phyloP scores from a whole-genome alignment of 495 filamentous ascomycete species.

The Trichocladium antarcticum region DNA sequence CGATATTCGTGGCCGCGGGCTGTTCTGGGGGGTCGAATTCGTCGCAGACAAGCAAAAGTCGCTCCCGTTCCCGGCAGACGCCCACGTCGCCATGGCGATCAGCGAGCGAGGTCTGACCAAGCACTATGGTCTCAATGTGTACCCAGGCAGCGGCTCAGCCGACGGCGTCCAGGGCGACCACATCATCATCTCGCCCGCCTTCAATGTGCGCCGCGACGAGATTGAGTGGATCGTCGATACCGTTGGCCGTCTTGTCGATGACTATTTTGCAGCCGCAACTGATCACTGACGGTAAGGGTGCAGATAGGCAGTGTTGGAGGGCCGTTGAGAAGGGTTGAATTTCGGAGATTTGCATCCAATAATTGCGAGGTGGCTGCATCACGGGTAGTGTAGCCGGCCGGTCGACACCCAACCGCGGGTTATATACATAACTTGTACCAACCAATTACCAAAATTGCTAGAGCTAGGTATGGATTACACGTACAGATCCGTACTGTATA shows the following conservation, averaged over 20 bases:
- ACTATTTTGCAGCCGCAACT: slow-evolving; percentile 18
- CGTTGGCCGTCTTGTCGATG: slow-evolving; percentile 32
- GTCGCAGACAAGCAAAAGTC: slow-evolving; percentile 41
- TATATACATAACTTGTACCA: too few species aligned
- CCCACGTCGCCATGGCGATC: slow-evolving; percentile 38
- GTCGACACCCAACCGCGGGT: too few species aligned
- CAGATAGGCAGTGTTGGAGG: background rate
- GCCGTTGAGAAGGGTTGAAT: background rate
- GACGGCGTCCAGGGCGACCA: slow-evolving; percentile 65
- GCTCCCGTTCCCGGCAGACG: slow-evolving; percentile 35
- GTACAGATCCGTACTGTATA: too few species aligned
- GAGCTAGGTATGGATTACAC: too few species aligned
- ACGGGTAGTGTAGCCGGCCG: too few species aligned
- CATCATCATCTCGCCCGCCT: slow-evolving; percentile 64
- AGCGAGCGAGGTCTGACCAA: slow-evolving; percentile 42
- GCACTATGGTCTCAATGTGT: slow-evolving; percentile 53
- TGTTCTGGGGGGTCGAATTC: slow-evolving; percentile 55
- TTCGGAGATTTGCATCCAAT: background rate
- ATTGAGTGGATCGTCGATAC: slow-evolving; percentile 44
- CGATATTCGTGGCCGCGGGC: slow-evolving; percentile 51
- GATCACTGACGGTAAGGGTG: background rate
- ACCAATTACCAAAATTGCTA: too few species aligned
- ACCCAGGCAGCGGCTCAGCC: slow-evolving; percentile 55
- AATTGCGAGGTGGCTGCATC: too few species aligned
- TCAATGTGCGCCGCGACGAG: slow-evolving; percentile 52